Conservation (phyloP, 352 stramenopile species). For the Phytophthora uliginosa region DNA sequence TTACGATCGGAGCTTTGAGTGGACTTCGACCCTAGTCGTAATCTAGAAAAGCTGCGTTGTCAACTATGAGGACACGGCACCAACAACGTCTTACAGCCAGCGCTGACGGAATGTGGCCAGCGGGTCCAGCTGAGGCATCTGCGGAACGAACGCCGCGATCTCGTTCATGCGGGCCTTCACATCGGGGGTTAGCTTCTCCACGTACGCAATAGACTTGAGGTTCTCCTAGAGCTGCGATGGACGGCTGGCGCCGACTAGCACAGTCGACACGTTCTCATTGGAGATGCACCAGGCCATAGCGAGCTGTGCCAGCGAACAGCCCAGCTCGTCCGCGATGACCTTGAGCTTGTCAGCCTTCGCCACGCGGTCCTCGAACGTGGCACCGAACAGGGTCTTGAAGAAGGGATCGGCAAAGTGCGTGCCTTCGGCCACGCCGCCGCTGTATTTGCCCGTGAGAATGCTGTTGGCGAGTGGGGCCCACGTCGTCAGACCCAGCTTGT, state of each 20-base stretch:
- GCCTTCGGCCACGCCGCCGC: constrained; percentile 38
- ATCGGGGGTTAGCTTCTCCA: constrained; percentile 54
- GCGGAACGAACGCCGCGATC: constrained; percentile 38
- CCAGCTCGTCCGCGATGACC: constrained; percentile 46
- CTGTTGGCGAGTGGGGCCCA: constrained; percentile 47
- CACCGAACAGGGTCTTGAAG: constrained; percentile 9
- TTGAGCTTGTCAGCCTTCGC: constrained; percentile 56
- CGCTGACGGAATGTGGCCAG: constrained; percentile 17
- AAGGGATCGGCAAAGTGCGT: constrained; percentile 32
- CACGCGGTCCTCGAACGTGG: constrained; percentile 43
- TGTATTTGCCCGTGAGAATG: constrained; percentile 76
- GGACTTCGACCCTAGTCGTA: no score
- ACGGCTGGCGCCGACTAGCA: constrained; percentile 57
- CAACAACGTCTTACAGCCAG: constrained; percentile 14
- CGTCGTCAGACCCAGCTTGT: constrained; percentile 45
- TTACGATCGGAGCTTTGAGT: no score
- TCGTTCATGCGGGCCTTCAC: constrained; percentile 63
- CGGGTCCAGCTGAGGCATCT: constrained; percentile 12
- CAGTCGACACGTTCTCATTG: constrained; percentile 60
- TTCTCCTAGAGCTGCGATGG: constrained; percentile 34
- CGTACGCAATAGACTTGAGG: constrained; percentile 44
- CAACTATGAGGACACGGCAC: no score
- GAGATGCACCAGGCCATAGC: constrained; percentile 57
- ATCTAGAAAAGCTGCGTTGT: no score
- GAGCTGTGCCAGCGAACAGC: constrained; percentile 28